Base-by-base conservation (phyloP, 768 basidiomycete species). In the Boletellus ananiceps region DNA sequence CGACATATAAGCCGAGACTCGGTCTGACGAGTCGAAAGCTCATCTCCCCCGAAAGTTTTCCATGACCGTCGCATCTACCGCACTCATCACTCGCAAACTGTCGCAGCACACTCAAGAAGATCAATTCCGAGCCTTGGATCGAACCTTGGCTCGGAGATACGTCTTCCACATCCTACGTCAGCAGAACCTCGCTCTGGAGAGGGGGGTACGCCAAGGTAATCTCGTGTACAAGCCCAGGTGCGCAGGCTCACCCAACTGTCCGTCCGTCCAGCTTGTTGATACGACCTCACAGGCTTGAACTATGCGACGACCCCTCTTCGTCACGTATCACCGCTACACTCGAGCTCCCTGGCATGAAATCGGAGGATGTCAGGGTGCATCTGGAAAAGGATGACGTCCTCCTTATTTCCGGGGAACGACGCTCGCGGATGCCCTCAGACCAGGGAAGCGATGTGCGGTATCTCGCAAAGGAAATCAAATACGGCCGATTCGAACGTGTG, bases 301-400 rank as follows among this genome's bases (percentile, higher is more conserved):
- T 75, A 21, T 74, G 60, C 46, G 71, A 74, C 52, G 68, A 72
- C 36, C 63, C 68, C 1, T 51, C 58, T 1, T 63, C 58, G 13
- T 61, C 66, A 4, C 57, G 61, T 40, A 58, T 72, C 37, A 63
- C 60, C 15, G 72, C 74, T 7, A 57, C 58, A 1, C 60, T 74
- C 8, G 73, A 74, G 47, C 62, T 75, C 15, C 73, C 73, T 15
- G 73, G 73, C 16, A 56, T 75, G 46, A 65, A 64, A 25, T 58
- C 62, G 16, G 64, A 69, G 18, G 65, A 73, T 13, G 52, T 74
- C 4, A 58, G 51, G 11, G 64, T 75, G 5, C 63, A 65, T 25
- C 55, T 74, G 0, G 67, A 69, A 32, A 56, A 55, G 31, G 50
- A 61, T 49, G 59, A 60, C 2, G 41, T 47, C 0, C 64, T 74